Evolutionary conservation across 129 eudicot genomes (phyloP), one percentile per base, ranked within the genome.

Genomic region (Gnaphalium uliginosum): DNA sequence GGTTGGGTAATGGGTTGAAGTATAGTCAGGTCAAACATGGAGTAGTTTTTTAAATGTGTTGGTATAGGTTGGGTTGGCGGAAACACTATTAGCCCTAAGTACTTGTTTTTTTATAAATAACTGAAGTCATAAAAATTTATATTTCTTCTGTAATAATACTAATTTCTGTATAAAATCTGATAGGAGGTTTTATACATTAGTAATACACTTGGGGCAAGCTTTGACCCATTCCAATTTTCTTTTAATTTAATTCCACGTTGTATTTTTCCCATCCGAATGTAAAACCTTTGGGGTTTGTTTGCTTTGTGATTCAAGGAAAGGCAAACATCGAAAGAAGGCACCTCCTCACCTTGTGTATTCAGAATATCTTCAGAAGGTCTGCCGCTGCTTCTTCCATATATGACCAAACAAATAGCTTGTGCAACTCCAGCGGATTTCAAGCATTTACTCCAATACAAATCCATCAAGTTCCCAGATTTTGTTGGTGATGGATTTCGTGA

Each of bases 341-440:
- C 78, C 48, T 72, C 87, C 24, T 73, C 97, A 24, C 79, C 66
- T 61, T 24, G 66, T 61, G 33, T 61, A 61, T 61, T 61, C 32
- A 25, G 97, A 56, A 91, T 95, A 87, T 91, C 99, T 56, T 95
- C 99, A 22, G 97, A 95, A 87, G 99, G 99, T 59, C 79, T 95
- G 90, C 97, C 99, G 27, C 66, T 95, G 82, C 83, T 95, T 72
- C 96, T 95, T 80, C 96, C 97, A 37, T 81, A 87, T 78, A 81
- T 95, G 77, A 91, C 94, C 24, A 95, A 89, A 67, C 99, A 95
- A 71, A 87, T 95, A 23, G 67, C 86, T 59, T 83, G 75, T 74
- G 97, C 99, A 54, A 77, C 88, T 22, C 75, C 81, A 0, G 79
- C 80, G 60, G 99, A 95, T 71, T 91, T 95, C 80, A 87, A 91